Evolutionary conservation across 371 early-diverging fungal species (phyloP).

Genomic region (Mortierella sp.): DNA sequence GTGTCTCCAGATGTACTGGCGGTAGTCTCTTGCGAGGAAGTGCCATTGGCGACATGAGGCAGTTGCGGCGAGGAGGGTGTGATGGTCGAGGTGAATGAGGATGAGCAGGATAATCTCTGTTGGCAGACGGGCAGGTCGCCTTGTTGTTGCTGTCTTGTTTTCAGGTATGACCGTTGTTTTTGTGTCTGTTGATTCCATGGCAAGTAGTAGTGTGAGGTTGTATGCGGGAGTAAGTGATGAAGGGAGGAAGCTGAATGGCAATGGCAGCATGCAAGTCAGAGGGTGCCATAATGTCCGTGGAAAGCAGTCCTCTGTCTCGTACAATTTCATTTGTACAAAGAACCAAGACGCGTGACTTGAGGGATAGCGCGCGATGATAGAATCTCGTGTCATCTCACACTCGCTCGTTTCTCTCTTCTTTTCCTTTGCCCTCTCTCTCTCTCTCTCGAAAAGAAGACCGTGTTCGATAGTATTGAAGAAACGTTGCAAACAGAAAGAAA

Average conservation of each 20-base stretch:
- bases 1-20: conserved; percentile 42
- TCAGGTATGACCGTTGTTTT: neutral
- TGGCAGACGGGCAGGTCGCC: conserved; percentile 13
- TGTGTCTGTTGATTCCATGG: neutral
- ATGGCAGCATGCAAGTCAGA: neutral
- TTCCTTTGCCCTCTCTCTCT: too few species aligned
- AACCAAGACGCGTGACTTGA: too few species aligned
- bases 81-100: conserved; percentile 38
- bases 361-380: too few species aligned
- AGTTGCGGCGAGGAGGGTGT: conserved; percentile 34
- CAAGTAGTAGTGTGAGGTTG: neutral
- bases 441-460: too few species aligned
- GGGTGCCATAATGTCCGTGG: too few species aligned
- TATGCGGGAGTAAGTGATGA: neutral
- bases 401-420: too few species aligned
- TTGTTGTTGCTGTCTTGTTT: neutral
- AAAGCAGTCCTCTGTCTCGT: neutral
- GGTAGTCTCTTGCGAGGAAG: conserved; percentile 30
- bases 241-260: neutral
- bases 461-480: too few species aligned
- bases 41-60: conserved; percentile 37
- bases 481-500: too few species aligned
- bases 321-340: too few species aligned
- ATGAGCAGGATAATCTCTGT: conserved; percentile 44
- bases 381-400: too few species aligned